These are phyloP conservation scores for Firmiana major DNA, from an alignment of 345 rosid species.

Conservation along the genomic window DNA sequence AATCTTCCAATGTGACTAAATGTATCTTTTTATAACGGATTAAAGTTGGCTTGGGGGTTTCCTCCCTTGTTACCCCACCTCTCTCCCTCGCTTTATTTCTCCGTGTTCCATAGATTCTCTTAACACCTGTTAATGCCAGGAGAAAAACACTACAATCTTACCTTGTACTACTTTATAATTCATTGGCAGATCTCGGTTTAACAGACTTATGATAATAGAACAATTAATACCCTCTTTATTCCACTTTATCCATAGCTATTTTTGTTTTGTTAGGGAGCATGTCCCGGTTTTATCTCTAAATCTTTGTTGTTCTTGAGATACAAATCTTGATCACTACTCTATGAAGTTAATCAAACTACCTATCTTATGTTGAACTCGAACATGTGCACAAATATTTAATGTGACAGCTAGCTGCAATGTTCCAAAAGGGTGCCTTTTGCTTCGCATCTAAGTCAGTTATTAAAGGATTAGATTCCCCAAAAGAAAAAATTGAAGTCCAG, in stretches of 20 bases:
- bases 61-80: neutral
- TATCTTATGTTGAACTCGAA: neutral
- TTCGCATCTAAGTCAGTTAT: neutral
- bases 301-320: neutral
- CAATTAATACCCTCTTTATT: neutral
- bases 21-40: slow-evolving; percentile 18
- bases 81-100: neutral
- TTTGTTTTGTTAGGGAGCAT: neutral
- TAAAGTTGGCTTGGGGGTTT: slow-evolving; percentile 12
- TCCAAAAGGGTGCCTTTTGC: neutral
- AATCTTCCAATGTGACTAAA: slow-evolving; percentile 13
- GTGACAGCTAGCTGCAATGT: neutral
- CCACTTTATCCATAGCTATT: neutral
- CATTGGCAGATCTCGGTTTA: neutral
- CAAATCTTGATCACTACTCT: neutral
- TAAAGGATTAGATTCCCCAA: slow-evolving; percentile 5
- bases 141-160: slow-evolving; percentile 14
- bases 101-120: slow-evolving; percentile 21
- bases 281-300: neutral
- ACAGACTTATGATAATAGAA: slow-evolving; percentile 1
- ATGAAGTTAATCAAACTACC: neutral
- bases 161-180: slow-evolving; percentile 7
- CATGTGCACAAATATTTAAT: neutral
- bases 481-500: neutral
- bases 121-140: slow-evolving; percentile 9